Evolutionary conservation across 805 yeast species (phyloP), one percentile per base, ranked within the genome.

Genomic region (Ogataea philodendri): DNA sequence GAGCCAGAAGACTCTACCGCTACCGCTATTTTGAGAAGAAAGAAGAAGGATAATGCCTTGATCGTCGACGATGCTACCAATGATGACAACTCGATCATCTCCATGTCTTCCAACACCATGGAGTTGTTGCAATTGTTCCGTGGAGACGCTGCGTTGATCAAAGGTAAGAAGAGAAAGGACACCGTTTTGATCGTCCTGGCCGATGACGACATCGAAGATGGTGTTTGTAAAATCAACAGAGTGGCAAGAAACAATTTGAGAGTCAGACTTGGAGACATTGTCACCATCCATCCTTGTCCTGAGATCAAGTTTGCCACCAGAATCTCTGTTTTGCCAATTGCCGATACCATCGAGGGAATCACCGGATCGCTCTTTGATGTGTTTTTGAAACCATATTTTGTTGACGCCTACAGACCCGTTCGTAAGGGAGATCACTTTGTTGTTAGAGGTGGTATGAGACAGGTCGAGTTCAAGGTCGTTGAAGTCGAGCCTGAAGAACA

Each of bases 391-490:
- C 98, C 98, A 25, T 93, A 93, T 69, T 93, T 93, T 60, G 97
- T 93, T 28, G 99, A 93, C 67, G 97, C 98, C 39, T 93, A 93
- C 67, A 82, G 98, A 67, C 98, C 98, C 4, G 96, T 93, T 24
- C 84, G 97, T 66, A 90, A 89, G 62, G 97, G 97, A 48, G 98
- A 93, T 60, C 84, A 85, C 54, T 93, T 93, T 66, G 79, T 90
- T 30, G 97, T 87, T 16, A 80, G 98, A 63, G 98, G 98, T 57
- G 96, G 97, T 61, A 93, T 93, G 98, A 81, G 98, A 67, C 97
- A 90, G 62, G 98, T 93, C 27, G 98, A 93, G 65, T 93, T 93
- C 70, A 94, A 93, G 65, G 96, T 93, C 30, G 97, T 90, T 30
- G 98, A 93, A 47, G 95, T 93, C 41, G 98, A 93, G 60, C 98